Evolutionary conservation across 306 rosid species (phyloP), one percentile per base, ranked within the genome.

Genomic region (Datisca glomerata): DNA sequence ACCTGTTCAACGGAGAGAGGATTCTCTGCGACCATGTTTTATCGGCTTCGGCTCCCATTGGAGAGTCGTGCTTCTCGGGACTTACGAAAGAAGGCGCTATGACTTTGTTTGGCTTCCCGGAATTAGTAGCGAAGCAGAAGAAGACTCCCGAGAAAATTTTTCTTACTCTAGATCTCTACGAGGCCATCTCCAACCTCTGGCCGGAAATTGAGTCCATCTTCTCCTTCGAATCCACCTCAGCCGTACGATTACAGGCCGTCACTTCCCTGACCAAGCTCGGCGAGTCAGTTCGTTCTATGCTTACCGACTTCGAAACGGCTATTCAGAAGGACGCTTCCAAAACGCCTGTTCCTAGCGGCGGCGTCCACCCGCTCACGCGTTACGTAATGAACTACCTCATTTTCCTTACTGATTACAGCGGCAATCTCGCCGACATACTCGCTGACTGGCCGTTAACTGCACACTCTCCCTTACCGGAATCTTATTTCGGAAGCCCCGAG

Each of bases 341-440:
- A 49, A 51, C 22, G n/a, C 55, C 82, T 0, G 74, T 82, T 2
- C 89, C 85, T 0, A 68, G 80, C 11, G 94, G 96, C 12, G 93
- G 74, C 2, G 44, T 74, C 55, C 96, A 87, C 59, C 96, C 94
- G 0, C 78, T 87, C n/a, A 82, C 96, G 7, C 96, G 96, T 22
- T 87, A 87, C 61, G 96, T 72, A 2, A 76, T 87, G 94, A 87
- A 87, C 57, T 87, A 82, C 60, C 37, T 79, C 15, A 12, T 70
- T 1, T 53, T 87, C 43, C 85, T 87, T 22, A 15, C 67, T 44
- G 96, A 82, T 24, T 82, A 79, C 72, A 37, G 57, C 18, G 76
- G 54, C 15, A 28, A 57, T 2, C 74, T 87, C 18, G 17, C 59
- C 2, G 85, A 72, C 7, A 69, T 82, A 4, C 43, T 87, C 36